These are phyloP conservation scores for Vigna unguiculata DNA, from an alignment of 306 rosid genomes.

Conservation along the genomic window DNA sequence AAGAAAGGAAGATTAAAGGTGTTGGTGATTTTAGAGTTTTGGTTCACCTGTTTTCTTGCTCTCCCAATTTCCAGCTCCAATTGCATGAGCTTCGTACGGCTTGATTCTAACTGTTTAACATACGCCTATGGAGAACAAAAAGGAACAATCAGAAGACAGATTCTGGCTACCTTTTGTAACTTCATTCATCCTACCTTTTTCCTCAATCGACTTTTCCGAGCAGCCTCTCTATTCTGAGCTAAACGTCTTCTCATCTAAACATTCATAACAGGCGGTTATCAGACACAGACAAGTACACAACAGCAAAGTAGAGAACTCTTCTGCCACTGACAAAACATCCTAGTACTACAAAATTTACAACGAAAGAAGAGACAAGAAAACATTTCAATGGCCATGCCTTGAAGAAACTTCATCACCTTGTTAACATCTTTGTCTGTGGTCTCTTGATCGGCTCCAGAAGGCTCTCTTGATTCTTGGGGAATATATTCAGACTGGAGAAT, in stretches of 20 bases:
- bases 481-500: conserved; percentile 60
- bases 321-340: not conserved
- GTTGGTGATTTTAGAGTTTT: conserved; percentile 32
- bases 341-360: conserved; percentile 9
- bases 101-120: conserved; percentile 84
- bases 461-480: conserved; percentile 60
- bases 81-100: conserved; percentile 79
- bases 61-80: conserved; percentile 79
- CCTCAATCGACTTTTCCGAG: conserved; percentile 75
- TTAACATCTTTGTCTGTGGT: conserved; percentile 51
- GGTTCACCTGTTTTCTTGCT: conserved; percentile 74
- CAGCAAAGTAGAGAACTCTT: conserved; percentile 15
- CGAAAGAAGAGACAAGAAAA: not conserved
- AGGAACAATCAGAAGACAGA: conserved; percentile 39
- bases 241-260: conserved; percentile 69
- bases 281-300: conserved; percentile 24
- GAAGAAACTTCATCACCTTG: conserved; percentile 66
- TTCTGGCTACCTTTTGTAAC: conserved; percentile 9
- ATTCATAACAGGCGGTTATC: conserved; percentile 26
- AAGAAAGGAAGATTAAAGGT: conserved; percentile 3
- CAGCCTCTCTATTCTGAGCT: conserved; percentile 95
- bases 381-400: not conserved
- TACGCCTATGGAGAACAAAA: conserved; percentile 67
- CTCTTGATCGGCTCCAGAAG: conserved; percentile 67
- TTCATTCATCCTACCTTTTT: conserved; percentile 66